Percentiles rank a stretch among this genome's conserved stretches.
These are phyloP conservation scores for Candida chilensis DNA, from an alignment of 805 yeast species.

Conservation along the genomic window DNA sequence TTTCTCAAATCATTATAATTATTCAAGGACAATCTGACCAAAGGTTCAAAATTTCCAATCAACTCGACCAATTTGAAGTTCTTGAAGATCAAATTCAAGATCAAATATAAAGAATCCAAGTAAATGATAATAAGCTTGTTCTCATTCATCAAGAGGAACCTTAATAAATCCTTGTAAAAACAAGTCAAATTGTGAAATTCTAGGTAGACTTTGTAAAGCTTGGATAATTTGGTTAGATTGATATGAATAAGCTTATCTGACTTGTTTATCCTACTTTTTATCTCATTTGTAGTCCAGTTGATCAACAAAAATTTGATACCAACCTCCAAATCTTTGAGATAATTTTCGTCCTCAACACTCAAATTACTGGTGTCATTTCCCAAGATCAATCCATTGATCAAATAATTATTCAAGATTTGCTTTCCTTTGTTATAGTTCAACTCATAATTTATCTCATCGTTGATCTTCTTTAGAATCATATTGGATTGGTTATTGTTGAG, in stretches of 20 bases:
- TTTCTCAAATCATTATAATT: slow-evolving; percentile 8
- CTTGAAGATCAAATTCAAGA: slow-evolving; percentile 18
- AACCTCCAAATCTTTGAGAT: slow-evolving; percentile 16
- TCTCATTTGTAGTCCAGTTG: slow-evolving; percentile 37
- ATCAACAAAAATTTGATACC: slow-evolving; percentile 35
- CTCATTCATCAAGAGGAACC: slow-evolving; percentile 24
- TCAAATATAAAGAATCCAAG: slow-evolving; percentile 25
- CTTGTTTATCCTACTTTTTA: slow-evolving; percentile 22
- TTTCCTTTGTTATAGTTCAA: slow-evolving; percentile 29
- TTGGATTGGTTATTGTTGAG: slow-evolving; percentile 45
- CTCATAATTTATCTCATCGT: no score
- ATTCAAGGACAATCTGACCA: no score
- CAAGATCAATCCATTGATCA: slow-evolving; percentile 19
- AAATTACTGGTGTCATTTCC: slow-evolving; percentile 9
- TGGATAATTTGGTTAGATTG: slow-evolving; percentile 16
- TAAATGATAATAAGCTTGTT: slow-evolving; percentile 27
- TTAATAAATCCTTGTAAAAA: slow-evolving; percentile 24
- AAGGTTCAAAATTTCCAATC: slow-evolving; percentile 6
- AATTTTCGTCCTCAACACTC: slow-evolving; percentile 5
- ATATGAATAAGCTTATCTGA: slow-evolving; percentile 26
- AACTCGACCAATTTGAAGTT: no score
- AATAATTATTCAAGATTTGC: slow-evolving; percentile 16
- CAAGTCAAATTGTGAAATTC: slow-evolving; percentile 25
- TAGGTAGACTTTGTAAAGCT: slow-evolving; percentile 22
- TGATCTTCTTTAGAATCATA: slow-evolving; percentile 44